phyloP scores from a whole-genome alignment of 352 stramenopile species.

The Phytophthora cajani region DNA sequence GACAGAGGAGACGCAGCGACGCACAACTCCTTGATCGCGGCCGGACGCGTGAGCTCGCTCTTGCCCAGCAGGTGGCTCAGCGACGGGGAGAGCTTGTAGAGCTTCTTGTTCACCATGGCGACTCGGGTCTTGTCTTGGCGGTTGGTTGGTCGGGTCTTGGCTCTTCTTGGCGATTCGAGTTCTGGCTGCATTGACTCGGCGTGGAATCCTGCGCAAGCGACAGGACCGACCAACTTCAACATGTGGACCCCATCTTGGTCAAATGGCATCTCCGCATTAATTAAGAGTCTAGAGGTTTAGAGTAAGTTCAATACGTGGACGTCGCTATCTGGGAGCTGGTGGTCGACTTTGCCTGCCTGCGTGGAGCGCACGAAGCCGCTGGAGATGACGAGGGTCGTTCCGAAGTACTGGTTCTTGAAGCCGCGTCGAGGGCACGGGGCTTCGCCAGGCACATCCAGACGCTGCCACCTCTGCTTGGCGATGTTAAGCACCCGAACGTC shows the following conservation, averaged over 20 bases:
- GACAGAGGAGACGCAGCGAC: conserved; percentile 27
- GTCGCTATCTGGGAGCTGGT: conserved; percentile 67
- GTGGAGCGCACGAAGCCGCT: conserved; percentile 67
- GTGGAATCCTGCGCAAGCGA: neutral
- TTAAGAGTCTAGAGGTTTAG: neutral
- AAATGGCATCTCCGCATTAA: neutral
- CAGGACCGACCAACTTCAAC: neutral
- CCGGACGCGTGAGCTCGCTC: conserved; percentile 66
- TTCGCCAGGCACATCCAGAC: conserved; percentile 39
- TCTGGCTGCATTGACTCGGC: neutral
- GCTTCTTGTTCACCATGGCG: conserved; percentile 34
- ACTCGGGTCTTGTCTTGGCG: neutral
- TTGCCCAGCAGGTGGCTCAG: conserved; percentile 74
- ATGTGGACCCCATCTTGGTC: neutral
- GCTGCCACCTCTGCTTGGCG: conserved; percentile 39
- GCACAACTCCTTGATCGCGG: conserved; percentile 82
- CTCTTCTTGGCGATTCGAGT: neutral
- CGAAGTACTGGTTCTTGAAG: conserved; percentile 86
- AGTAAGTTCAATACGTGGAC: conserved; percentile 55
- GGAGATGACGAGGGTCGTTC: conserved; percentile 75
- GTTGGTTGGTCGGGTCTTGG: neutral
- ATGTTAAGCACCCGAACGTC: conserved; percentile 60
- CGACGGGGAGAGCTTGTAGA: conserved; percentile 72
- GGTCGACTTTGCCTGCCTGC: conserved; percentile 49
- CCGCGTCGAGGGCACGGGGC: conserved; percentile 63